These are phyloP conservation scores for Fusarium equiseti DNA, from an alignment of 2,329 filamentous ascomycete species.

Conservation along the genomic window DNA sequence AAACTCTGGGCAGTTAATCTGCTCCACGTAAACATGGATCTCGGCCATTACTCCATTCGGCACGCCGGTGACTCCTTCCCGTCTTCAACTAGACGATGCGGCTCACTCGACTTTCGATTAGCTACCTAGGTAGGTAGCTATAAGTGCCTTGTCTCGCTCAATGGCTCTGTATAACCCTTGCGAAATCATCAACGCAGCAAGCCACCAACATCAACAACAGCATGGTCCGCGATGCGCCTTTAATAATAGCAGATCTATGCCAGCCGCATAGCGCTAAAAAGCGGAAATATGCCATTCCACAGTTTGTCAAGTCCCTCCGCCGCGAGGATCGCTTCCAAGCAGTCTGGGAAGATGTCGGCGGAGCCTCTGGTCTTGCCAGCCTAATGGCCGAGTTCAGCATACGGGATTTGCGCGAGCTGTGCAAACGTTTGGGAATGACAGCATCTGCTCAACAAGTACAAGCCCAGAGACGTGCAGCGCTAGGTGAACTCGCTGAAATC, in stretches of 20 bases:
- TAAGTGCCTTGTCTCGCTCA: neutral
- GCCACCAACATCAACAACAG: neutral
- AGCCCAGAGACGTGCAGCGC: constrained; percentile 38
- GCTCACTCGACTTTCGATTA: neutral
- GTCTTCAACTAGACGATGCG: neutral
- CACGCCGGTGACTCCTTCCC: constrained; percentile 12
- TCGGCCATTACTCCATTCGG: constrained; percentile 19
- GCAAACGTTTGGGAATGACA: constrained; percentile 38
- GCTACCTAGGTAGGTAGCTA: neutral
- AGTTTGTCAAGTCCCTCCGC: constrained; percentile 40
- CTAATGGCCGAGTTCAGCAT: constrained; percentile 47
- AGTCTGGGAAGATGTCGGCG: constrained; percentile 41
- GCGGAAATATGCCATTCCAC: constrained; percentile 33
- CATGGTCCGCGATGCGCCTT: neutral
- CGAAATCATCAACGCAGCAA: neutral
- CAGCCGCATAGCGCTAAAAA: constrained; percentile 35
- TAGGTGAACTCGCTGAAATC: constrained; percentile 38
- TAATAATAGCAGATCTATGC: constrained; percentile 21
- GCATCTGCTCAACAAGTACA: constrained; percentile 36
- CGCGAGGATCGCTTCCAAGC: constrained; percentile 37
- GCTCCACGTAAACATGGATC: neutral
- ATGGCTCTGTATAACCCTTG: neutral
- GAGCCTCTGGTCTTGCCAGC: constrained; percentile 37
- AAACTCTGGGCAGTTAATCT: neutral
- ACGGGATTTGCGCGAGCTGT: constrained; percentile 35